Base-by-base conservation (phyloP, 2,329 filamentous ascomycete genomes). In the Dendrostoma leiphaemia region DNA sequence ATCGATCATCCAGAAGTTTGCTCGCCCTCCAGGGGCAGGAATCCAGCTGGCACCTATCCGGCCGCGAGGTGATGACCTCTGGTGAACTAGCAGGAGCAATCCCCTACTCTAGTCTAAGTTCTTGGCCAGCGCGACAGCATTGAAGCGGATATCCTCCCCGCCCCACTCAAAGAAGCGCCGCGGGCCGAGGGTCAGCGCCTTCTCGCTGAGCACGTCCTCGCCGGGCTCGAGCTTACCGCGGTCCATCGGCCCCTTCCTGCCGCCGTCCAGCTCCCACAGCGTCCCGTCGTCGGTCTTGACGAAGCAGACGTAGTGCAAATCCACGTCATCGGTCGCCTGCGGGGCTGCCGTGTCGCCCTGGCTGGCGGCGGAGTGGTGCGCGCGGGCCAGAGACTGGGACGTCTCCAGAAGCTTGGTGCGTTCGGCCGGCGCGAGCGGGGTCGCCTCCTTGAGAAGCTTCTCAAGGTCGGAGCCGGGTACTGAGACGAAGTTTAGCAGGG, bases 281-380 rank as follows among this genome's bases (percentile, higher is more conserved):
- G 68, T 81, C 52, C 86, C 86, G 68, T 89, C 84, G 48, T 72
- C 73, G 29, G 77, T 77, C 75, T 92, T 94, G 49, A 94, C 89
- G 71, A 97, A 99, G 66, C 90, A 94, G 44, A 97, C 93, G 69
- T 96, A 97, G 75, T 99, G 94, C 63, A 97, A 77, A 67, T 97
- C 93, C n/a, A 96, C 80, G 62, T 88, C 82, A 64, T 90, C 89
- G n/a, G 85, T 81, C 8, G 91, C 90, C 51, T 81, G 74, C 0
- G 94, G 93, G 1, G 92, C 90, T 12, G 78, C 67, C 1, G 91
- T 96, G 67, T 93, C 90, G 17, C 93, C 93, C 57, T 80, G 75
- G 7, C 79, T 79, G 5, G 93, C 94, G 13, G 91, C 91, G 57
- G 82, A 81, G 44, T 84, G 83, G 72, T 97, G 92, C 6, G 91